phyloP scores from a whole-genome alignment of 495 filamentous ascomycete species.

The Bacidia rubella region DNA sequence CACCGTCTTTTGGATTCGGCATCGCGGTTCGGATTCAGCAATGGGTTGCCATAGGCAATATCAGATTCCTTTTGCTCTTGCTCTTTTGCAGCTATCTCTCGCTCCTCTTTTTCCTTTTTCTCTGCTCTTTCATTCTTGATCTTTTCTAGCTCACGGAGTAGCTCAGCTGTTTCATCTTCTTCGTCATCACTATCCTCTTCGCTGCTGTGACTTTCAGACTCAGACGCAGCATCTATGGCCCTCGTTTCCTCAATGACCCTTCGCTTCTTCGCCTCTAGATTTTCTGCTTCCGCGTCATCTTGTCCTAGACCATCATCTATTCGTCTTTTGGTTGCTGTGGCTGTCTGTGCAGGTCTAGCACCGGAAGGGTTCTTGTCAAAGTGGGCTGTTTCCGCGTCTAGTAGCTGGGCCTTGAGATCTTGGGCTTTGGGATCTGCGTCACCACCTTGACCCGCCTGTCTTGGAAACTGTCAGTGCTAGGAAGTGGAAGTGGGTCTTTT shows the following conservation, averaged over 20 bases:
- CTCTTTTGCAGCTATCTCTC: slow-evolving; percentile 59
- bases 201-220: slow-evolving; percentile 55
- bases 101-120: slow-evolving; percentile 69
- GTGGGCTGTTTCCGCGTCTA: slow-evolving; percentile 76
- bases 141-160: slow-evolving; percentile 87
- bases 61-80: slow-evolving; percentile 72
- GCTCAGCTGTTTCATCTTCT: slow-evolving; percentile 79
- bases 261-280: slow-evolving; percentile 70
- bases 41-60: slow-evolving; percentile 83
- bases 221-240: slow-evolving; percentile 84
- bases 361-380: slow-evolving; percentile 60
- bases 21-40: slow-evolving; percentile 62
- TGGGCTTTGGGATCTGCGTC: slow-evolving; percentile 58
- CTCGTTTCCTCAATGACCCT: slow-evolving; percentile 78
- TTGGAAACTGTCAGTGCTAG: slow-evolving; percentile 19
- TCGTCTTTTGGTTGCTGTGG: slow-evolving; percentile 47
- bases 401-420: slow-evolving; percentile 82
- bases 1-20: slow-evolving; percentile 68
- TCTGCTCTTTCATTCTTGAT: slow-evolving; percentile 83
- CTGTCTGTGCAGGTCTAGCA: slow-evolving; percentile 26
- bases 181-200: slow-evolving; percentile 67
- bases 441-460: slow-evolving; percentile 79
- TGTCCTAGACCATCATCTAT: slow-evolving; percentile 37
- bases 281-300: slow-evolving; percentile 44
- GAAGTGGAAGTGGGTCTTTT: slow-evolving; percentile 7